A percentile compares a stretch with the other conserved stretches of the same genome.
Conservation (phyloP, 1,284 basidiomycete species). For the Golubevia pallescens region DNA sequence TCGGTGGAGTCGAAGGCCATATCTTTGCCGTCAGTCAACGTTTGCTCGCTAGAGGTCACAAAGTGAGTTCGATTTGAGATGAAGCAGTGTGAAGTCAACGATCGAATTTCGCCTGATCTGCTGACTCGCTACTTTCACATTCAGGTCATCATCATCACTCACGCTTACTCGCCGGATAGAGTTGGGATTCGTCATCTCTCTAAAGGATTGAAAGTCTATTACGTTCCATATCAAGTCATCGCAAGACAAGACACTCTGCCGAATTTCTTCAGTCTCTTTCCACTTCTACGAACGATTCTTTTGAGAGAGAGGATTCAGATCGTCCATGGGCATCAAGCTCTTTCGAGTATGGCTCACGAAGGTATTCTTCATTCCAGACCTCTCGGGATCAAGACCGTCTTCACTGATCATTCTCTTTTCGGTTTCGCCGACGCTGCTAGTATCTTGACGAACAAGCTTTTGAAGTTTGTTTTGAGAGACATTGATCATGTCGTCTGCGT, state of each 20-base stretch:
- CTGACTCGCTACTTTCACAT: too few species aligned
- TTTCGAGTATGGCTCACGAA: constrained; percentile 90
- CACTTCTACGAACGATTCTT: constrained; percentile 86
- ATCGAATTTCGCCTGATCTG: constrained; percentile 2
- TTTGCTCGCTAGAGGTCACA: constrained; percentile 82
- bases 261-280: constrained; percentile 89
- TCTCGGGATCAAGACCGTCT: constrained; percentile 76
- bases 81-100: constrained; percentile 2
- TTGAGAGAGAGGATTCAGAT: constrained; percentile 84
- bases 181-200: constrained; percentile 89
- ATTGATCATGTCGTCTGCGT: constrained; percentile 95
- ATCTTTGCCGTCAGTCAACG: constrained; percentile 71
- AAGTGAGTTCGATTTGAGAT: constrained; percentile 67
- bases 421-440: constrained; percentile 95
- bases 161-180: constrained; percentile 83
- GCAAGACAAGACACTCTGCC: constrained; percentile 78
- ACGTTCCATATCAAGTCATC: constrained; percentile 86
- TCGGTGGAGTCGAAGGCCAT: constrained; percentile 96
- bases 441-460: constrained; percentile 93
- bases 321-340: constrained; percentile 88
- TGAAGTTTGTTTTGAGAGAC: constrained; percentile 83
- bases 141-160: constrained; percentile 92
- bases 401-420: constrained; percentile 96
- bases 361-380: constrained; percentile 78
- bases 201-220: constrained; percentile 84